Conservation (phyloP, 495 filamentous ascomycete species). For the Pseudevernia furfuracea region DNA sequence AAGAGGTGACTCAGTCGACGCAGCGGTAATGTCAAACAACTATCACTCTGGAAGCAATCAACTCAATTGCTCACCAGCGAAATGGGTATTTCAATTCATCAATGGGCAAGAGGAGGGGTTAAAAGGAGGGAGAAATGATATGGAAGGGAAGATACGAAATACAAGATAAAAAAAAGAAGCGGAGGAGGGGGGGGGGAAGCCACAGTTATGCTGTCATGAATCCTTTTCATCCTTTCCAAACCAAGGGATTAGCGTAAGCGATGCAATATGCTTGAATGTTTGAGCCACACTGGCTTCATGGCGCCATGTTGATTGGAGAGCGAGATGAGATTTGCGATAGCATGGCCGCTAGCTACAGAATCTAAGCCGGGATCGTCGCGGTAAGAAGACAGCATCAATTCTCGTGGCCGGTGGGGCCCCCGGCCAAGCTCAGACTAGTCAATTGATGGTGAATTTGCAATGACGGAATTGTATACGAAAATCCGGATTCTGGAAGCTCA, state of each 20-base stretch:
- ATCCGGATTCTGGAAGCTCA: not conserved
- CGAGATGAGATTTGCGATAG: not conserved
- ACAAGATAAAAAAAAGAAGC: constrained; percentile 2
- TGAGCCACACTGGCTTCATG: not conserved
- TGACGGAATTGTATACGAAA: not conserved
- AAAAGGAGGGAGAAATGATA: not conserved
- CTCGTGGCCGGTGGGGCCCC: too few species aligned
- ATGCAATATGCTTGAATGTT: not conserved
- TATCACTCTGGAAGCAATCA: not conserved
- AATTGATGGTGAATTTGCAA: too few species aligned
- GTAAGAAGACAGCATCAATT: not conserved
- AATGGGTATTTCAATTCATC: not conserved
- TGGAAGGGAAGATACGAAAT: not conserved
- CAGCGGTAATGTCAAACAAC: not conserved
- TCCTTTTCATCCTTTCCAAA: too few species aligned
- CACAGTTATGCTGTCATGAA: constrained; percentile 18
- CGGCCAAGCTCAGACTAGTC: too few species aligned
- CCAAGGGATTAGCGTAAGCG: not conserved
- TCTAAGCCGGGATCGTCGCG: not conserved
- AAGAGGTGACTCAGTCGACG: not conserved
- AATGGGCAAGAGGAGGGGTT: not conserved
- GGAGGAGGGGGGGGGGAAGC: constrained; percentile 6
- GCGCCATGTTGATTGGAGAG: not conserved
- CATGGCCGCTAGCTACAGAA: not conserved
- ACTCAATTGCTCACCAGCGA: not conserved